Evolutionary conservation across 768 basidiomycete species (phyloP).

Genomic region (Mycena rosella): DNA sequence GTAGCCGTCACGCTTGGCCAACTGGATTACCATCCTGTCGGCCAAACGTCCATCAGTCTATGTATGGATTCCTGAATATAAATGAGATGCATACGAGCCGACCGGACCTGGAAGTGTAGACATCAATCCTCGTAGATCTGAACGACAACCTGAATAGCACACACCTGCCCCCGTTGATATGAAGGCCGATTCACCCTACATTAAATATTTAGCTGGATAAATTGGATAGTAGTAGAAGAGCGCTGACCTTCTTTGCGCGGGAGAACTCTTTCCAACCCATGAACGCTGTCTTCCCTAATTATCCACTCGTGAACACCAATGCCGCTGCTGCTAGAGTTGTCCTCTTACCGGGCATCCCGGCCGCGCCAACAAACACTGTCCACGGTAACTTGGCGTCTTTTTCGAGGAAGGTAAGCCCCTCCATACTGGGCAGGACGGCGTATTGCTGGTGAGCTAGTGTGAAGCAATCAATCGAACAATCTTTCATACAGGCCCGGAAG

Average conservation of each 20-base stretch:
- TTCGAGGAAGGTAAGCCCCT: neutral
- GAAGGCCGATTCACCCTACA: conserved; percentile 21
- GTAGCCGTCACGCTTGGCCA: conserved; percentile 62
- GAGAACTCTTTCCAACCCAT: conserved; percentile 42
- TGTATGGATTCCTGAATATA: too few relatives aligned
- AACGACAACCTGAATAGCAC: neutral
- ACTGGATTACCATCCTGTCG: conserved; percentile 64
- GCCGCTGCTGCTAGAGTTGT: neutral
- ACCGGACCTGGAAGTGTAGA: too few relatives aligned
- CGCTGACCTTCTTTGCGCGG: conserved; percentile 28
- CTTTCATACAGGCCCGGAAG: neutral
- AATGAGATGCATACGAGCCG: too few relatives aligned
- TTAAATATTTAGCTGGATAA: neutral
- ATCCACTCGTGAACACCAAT: neutral
- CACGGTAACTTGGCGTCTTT: conserved; percentile 15
- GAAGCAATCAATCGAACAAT: neutral
- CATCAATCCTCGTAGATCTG: too few relatives aligned
- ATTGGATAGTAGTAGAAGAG: neutral
- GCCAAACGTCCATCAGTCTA: too few relatives aligned
- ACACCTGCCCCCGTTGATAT: conserved; percentile 13
- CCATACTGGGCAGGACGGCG: neutral
- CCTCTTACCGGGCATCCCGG: conserved; percentile 64
- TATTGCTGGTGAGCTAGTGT: conserved; percentile 28
- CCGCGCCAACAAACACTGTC: conserved; percentile 58
- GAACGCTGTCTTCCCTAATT: conserved; percentile 44